Percentiles rank a stretch among this genome's conserved stretches.
These are phyloP conservation scores for Tricholomella constricta DNA, from an alignment of 768 basidiomycete species.

Conservation along the genomic window DNA sequence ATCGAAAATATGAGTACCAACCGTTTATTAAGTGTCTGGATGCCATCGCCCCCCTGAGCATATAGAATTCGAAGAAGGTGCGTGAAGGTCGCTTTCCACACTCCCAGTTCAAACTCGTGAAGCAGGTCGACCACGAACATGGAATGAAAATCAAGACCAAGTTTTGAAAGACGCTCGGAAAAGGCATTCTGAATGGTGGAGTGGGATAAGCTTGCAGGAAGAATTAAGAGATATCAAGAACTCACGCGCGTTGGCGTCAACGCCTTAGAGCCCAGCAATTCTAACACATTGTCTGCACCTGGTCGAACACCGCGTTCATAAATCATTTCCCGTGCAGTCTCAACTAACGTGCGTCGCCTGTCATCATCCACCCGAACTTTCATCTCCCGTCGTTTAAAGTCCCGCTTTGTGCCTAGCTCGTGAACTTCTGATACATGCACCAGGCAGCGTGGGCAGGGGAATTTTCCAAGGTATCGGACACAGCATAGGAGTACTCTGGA, in stretches of 20 bases:
- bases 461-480: neutral
- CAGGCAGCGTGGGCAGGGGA: neutral
- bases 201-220: neutral
- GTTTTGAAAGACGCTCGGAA: neutral
- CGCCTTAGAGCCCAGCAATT: too few species aligned
- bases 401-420: neutral
- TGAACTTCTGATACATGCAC: neutral
- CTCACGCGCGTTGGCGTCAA: too few species aligned
- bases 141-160: constrained; percentile 24
- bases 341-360: neutral
- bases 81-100: constrained; percentile 35
- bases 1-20: constrained; percentile 1
- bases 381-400: neutral
- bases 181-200: neutral
- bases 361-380: neutral
- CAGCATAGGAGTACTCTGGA: neutral
- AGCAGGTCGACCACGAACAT: constrained; percentile 36
- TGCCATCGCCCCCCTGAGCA: constrained; percentile 8
- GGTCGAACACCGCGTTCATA: neutral
- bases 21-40: constrained; percentile 25
- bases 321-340: neutral
- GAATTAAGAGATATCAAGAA: neutral
- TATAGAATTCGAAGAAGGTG: constrained; percentile 38
- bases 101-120: constrained; percentile 40
- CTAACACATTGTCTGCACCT: neutral